Percentiles rank a stretch among this genome's conserved stretches.
Evolutionary conservation across 352 stramenopile genomes (phyloP).

Genomic region (Elongisporangium prolatum): DNA sequence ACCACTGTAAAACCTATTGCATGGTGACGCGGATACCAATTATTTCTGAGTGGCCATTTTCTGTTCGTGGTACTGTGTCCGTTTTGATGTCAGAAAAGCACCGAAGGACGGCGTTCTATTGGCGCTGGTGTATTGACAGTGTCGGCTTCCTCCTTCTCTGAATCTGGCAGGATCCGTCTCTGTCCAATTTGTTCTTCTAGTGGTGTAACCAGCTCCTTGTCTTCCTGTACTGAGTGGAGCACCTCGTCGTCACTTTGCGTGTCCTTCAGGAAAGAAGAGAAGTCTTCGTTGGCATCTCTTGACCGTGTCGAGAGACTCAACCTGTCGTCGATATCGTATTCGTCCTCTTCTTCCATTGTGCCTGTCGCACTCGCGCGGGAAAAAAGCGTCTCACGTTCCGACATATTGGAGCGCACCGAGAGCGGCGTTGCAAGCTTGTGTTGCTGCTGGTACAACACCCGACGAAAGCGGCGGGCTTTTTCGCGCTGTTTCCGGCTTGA

Average conservation of each 20-base stretch:
- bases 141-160: not conserved
- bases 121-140: not conserved
- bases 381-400: conserved; percentile 35
- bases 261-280: conserved; percentile 8
- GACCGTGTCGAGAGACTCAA: conserved; percentile 2
- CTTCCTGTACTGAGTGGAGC: not conserved
- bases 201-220: not conserved
- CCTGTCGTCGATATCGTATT: conserved; percentile 18
- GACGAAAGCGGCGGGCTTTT: conserved; percentile 24
- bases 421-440: not conserved
- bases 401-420: conserved; percentile 21
- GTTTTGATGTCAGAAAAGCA: not conserved
- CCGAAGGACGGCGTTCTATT: not conserved
- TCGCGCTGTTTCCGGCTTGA: conserved; percentile 8
- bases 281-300: conserved; percentile 10
- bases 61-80: too few relatives aligned
- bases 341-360: conserved; percentile 24
- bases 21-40: too few relatives aligned
- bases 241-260: not conserved
- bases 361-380: conserved; percentile 29
- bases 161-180: not conserved
- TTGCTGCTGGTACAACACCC: conserved; percentile 20
- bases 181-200: not conserved
- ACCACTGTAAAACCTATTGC: too few relatives aligned
- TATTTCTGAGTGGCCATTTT: too few relatives aligned